Evolutionary conservation across 108 stramenopile species (phyloP).

Genomic region (Cyclotella baltica): DNA sequence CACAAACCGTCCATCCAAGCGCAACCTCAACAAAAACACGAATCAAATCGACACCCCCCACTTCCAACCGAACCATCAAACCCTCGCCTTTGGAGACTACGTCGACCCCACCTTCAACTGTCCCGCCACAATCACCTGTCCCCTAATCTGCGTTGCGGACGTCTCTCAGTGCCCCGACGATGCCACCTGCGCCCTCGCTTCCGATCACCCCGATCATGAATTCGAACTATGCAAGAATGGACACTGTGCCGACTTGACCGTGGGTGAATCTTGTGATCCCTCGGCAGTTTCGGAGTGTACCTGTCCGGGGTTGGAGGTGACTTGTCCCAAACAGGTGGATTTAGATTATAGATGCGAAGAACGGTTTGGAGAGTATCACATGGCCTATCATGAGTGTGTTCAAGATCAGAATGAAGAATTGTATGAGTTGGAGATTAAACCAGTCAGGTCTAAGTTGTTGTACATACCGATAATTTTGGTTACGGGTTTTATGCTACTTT

Average conservation of each 20-base stretch:
- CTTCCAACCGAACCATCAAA: constrained; percentile 24
- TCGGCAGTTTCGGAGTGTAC: constrained; percentile 30
- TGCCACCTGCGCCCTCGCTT: constrained; percentile 26
- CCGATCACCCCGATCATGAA: constrained; percentile 14
- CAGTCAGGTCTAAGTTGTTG: constrained; percentile 44
- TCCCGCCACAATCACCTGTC: constrained; percentile 64
- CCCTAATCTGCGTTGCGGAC: constrained; percentile 53
- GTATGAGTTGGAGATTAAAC: constrained; percentile 35
- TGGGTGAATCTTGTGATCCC: constrained; percentile 43
- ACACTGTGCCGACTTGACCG: constrained; percentile 45
- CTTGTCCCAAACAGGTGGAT: constrained; percentile 38
- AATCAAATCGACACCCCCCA: too few species aligned
- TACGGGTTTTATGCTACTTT: constrained; percentile 49
- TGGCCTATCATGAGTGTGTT: constrained; percentile 21
- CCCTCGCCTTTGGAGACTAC: constrained; percentile 57
- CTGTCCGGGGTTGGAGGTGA: constrained; percentile 17
- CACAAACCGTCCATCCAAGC: background rate
- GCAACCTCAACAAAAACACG: background rate
- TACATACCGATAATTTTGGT: constrained; percentile 44
- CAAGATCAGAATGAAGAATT: constrained; percentile 36
- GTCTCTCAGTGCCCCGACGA: constrained; percentile 47
- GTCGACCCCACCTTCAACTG: constrained; percentile 56
- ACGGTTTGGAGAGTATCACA: constrained; percentile 28
- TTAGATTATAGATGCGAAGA: constrained; percentile 22
- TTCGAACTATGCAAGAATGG: constrained; percentile 60